Evolutionary conservation across 2,329 filamentous ascomycete species (phyloP).

Genomic region (Penicillium nordicum): DNA sequence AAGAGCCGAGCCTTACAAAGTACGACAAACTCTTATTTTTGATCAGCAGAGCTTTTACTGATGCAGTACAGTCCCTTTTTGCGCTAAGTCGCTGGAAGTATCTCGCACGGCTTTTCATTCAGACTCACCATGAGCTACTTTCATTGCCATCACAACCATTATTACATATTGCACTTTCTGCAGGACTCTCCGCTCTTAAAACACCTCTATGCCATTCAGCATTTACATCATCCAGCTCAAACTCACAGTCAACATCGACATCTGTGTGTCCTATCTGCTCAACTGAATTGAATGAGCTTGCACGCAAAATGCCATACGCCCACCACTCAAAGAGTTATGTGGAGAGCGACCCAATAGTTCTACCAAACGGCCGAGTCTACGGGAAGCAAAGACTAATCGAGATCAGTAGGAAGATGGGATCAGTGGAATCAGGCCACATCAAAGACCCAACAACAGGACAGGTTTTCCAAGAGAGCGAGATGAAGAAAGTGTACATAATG

Average conservation of each 20-base stretch:
- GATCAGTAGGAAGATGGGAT: conserved; percentile 74
- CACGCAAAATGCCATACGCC: conserved; percentile 84
- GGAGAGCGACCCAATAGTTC: conserved; percentile 76
- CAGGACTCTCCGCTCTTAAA: conserved; percentile 90
- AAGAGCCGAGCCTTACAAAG: conserved; percentile 58
- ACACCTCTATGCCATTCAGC: conserved; percentile 85
- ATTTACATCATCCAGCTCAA: conserved; percentile 54
- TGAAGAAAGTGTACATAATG: conserved; percentile 90
- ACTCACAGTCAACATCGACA: conserved; percentile 57
- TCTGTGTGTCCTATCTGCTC: conserved; percentile 93
- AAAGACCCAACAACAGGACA: conserved; percentile 77
- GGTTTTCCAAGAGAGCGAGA: conserved; percentile 57
- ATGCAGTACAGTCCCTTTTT: conserved; percentile 62
- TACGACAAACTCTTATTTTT: conserved; percentile 27
- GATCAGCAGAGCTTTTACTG: not conserved
- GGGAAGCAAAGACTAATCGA: conserved; percentile 69
- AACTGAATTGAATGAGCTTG: conserved; percentile 88
- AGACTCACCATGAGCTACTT: conserved; percentile 82
- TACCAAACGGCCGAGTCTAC: conserved; percentile 86
- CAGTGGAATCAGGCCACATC: conserved; percentile 60
- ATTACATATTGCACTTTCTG: conserved; percentile 84
- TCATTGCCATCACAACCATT: conserved; percentile 77
- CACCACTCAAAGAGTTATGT: conserved; percentile 93
- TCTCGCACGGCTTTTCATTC: conserved; percentile 75
- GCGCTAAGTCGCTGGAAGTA: conserved; percentile 67